A percentile compares a stretch with the other conserved stretches of the same genome.
Evolutionary conservation across 169 alveolate species (phyloP).

Genomic region (Eimeria praecox): DNA sequence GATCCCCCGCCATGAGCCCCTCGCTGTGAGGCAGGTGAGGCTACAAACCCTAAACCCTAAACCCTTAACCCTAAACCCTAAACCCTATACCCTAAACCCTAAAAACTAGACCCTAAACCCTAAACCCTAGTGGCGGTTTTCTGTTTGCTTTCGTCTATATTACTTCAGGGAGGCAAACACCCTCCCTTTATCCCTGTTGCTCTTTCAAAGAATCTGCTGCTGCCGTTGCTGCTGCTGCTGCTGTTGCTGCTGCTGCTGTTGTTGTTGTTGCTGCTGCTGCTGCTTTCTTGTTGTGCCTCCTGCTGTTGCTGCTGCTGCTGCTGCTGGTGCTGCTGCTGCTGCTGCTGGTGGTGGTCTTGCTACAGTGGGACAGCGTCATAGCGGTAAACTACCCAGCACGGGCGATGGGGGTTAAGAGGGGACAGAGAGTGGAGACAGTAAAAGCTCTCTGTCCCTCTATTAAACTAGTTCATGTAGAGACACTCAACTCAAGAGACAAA

Average conservation of each 20-base stretch:
- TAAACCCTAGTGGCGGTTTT: neutral
- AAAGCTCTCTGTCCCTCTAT: conserved; percentile 36
- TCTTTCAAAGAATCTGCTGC: neutral
- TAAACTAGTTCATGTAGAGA: conserved; percentile 76
- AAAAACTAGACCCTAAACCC: neutral
- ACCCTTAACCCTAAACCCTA: conserved; percentile 15
- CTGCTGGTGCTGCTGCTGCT: conserved; percentile 15
- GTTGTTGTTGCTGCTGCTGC: neutral
- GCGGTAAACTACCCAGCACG: conserved; percentile 81
- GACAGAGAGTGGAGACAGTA: neutral
- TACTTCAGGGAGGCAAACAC: too few species aligned
- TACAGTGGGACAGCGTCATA: conserved; percentile 76
- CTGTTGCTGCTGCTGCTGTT: neutral
- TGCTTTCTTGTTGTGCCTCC: too few species aligned
- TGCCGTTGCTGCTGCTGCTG: neutral
- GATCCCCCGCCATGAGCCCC: conserved; percentile 75
- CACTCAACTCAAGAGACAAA: neutral
- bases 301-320: neutral
- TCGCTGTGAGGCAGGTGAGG: conserved; percentile 80
- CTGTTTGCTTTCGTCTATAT: neutral
- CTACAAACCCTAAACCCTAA: neutral
- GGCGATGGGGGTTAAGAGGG: conserved; percentile 60
- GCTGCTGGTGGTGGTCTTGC: neutral
- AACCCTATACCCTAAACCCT: too few species aligned
- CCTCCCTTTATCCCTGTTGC: neutral